phyloP scores from a whole-genome alignment of 108 stramenopile species.

The Cyclotella cryptica region DNA sequence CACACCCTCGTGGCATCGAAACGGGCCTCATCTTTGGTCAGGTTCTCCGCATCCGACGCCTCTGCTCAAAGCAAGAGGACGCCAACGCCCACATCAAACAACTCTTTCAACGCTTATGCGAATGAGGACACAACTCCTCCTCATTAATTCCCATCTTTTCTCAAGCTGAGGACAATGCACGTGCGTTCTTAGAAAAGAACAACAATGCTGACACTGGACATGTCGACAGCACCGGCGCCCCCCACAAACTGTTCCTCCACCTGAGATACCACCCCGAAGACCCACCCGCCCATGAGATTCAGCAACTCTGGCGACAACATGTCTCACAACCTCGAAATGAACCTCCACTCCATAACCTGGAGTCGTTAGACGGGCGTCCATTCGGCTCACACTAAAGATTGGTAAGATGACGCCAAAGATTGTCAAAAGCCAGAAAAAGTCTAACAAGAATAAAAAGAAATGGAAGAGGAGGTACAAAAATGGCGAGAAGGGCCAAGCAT shows the following conservation, averaged over 20 bases:
- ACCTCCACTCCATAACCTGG: background rate
- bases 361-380: background rate
- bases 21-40: constrained; percentile 25
- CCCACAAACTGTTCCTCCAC: background rate
- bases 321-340: background rate
- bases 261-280: constrained; percentile 10
- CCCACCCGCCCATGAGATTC: background rate
- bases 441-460: too few species aligned
- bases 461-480: too few species aligned
- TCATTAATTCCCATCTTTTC: constrained; percentile 16
- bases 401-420: too few species aligned
- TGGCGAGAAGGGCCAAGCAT: too few species aligned
- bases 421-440: too few species aligned
- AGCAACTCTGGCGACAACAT: background rate
- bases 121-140: constrained; percentile 9
- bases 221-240: too few species aligned
- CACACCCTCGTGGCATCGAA: background rate
- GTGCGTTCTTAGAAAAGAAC: too few species aligned
- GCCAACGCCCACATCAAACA: background rate
- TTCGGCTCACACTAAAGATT: background rate
- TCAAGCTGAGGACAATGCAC: constrained; percentile 9
- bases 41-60: constrained; percentile 20
- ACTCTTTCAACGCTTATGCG: constrained; percentile 20
- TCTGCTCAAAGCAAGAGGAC: constrained; percentile 20
- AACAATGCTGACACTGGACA: too few species aligned